Conservation (phyloP, 805 yeast species). For the Phaffomyces antillensis region DNA sequence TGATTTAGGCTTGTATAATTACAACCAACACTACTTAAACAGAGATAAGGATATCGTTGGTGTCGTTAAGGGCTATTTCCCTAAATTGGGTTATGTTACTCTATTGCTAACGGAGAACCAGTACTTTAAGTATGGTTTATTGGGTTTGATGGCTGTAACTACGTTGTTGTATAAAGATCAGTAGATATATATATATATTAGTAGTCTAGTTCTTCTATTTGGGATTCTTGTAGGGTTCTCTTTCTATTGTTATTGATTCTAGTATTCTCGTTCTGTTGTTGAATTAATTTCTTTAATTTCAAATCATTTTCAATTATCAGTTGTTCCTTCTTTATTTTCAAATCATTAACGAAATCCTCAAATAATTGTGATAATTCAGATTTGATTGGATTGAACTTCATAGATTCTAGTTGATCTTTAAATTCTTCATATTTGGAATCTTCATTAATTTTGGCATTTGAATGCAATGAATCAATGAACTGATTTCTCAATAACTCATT, state of each 20-base stretch:
- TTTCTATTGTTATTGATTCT: conserved; percentile 4
- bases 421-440: conserved; percentile 31
- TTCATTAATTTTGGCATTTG: conserved; percentile 18
- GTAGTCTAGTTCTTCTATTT: conserved; percentile 28
- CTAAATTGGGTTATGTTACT: conserved; percentile 84
- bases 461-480: conserved; percentile 15
- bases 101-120: conserved; percentile 84
- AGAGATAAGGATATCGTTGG: conserved; percentile 78
- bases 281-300: conserved; percentile 15
- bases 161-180: conserved; percentile 56
- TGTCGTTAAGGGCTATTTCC: conserved; percentile 87
- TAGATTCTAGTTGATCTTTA: conserved; percentile 23
- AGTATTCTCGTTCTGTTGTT: not conserved
- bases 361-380: conserved; percentile 28
- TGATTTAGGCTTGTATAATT: conserved; percentile 79
- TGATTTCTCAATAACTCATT: conserved; percentile 16
- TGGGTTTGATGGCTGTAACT: conserved; percentile 68
- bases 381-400: not conserved
- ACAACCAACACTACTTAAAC: conserved; percentile 67
- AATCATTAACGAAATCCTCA: conserved; percentile 25
- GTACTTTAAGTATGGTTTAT: conserved; percentile 69
- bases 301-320: conserved; percentile 16
- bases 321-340: conserved; percentile 20
- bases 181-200: conserved; percentile 8
- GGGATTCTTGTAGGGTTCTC: conserved; percentile 18